Evolutionary conservation across 345 rosid genomes (phyloP).

Genomic region (Arabis hirsuta): DNA sequence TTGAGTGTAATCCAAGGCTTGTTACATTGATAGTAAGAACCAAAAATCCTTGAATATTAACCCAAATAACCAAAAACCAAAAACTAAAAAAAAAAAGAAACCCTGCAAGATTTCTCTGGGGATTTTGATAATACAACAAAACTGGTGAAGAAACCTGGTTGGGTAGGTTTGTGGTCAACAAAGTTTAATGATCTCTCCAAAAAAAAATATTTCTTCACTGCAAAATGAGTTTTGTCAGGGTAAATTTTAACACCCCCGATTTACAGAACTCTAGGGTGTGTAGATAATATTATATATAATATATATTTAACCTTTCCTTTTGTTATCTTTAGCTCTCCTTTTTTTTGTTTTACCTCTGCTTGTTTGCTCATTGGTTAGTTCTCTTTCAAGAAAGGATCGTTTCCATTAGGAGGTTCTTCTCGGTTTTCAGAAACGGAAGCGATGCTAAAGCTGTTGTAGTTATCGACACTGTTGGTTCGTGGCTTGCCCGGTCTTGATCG

Average conservation of each 20-base stretch:
- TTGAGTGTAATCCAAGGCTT: conserved; percentile 40
- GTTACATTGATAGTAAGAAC: conserved; percentile 42
- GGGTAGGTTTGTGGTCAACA: conserved; percentile 30
- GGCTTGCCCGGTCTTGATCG: conserved; percentile 76
- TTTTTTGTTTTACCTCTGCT: conserved; percentile 41
- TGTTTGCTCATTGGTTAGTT: conserved; percentile 48
- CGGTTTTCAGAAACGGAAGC: conserved; percentile 54
- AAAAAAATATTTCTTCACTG: conserved; percentile 31
- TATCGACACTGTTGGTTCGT: conserved; percentile 57
- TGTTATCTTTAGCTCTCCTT: conserved; percentile 32
- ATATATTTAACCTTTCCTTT: conserved; percentile 28
- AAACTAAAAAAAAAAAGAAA: neutral
- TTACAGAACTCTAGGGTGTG: conserved; percentile 42
- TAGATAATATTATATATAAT: conserved; percentile 4
- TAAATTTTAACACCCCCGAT: conserved; percentile 37
- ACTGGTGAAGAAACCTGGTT: conserved; percentile 42
- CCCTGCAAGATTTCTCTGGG: conserved; percentile 36
- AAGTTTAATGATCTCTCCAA: conserved; percentile 42
- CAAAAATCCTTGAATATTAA: conserved; percentile 41
- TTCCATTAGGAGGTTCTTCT: conserved; percentile 64
- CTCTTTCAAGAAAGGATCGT: conserved; percentile 55
- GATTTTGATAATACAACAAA: conserved; percentile 43
- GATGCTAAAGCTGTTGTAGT: conserved; percentile 46
- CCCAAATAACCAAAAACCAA: conserved; percentile 31
- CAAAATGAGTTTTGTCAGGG: conserved; percentile 42